A percentile compares a stretch with the other conserved stretches of the same genome.
These are phyloP conservation scores for Zea mays DNA, from an alignment of 176 grass and related monocot species.

Conservation along the genomic window DNA sequence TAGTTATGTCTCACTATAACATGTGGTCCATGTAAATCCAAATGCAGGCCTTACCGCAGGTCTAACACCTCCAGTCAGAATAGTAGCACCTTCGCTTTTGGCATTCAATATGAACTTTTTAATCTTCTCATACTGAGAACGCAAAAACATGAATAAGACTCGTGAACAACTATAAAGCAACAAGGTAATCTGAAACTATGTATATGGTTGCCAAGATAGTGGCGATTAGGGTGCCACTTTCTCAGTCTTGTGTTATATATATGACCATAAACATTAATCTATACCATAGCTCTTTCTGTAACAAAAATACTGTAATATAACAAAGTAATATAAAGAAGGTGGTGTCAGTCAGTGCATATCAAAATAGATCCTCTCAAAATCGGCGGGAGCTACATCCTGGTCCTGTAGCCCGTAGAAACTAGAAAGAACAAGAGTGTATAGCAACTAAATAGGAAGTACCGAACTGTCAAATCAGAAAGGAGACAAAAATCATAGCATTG, in stretches of 20 bases:
- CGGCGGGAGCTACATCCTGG: neutral
- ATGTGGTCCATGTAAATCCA: constrained; percentile 2
- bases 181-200: neutral
- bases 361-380: neutral
- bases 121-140: constrained; percentile 84
- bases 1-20: constrained; percentile 1
- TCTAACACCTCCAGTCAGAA: constrained; percentile 78
- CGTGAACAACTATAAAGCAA: constrained; percentile 10
- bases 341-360: neutral
- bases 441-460: neutral
- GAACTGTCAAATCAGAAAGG: constrained; percentile 9
- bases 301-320: neutral
- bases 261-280: neutral
- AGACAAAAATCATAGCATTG: neutral
- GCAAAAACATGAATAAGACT: constrained; percentile 33
- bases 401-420: neutral
- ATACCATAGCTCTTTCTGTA: neutral
- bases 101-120: constrained; percentile 75
- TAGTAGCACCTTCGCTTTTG: constrained; percentile 81
- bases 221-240: constrained; percentile 1
- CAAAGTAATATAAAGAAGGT: constrained; percentile 11
- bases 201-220: neutral
- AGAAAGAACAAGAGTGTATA: constrained; percentile 7
- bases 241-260: constrained; percentile 8
- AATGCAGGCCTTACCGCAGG: constrained; percentile 56